Percentiles rank a stretch among this genome's conserved stretches.
Evolutionary conservation across 106 monocot species (phyloP).

Genomic region (Hemerocallis citrina): DNA sequence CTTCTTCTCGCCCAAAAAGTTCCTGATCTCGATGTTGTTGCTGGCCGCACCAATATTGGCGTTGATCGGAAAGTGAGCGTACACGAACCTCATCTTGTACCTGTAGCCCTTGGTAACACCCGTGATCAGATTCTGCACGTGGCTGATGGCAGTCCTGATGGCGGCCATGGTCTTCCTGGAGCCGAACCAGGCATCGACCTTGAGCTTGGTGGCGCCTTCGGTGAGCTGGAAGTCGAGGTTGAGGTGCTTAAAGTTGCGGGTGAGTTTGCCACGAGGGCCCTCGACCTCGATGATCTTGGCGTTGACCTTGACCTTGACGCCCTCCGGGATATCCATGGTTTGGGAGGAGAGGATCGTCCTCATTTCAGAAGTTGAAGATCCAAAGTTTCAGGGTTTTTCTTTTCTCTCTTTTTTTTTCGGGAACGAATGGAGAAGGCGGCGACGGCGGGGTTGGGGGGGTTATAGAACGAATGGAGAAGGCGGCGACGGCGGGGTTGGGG

Average conservation of each 20-base stretch:
- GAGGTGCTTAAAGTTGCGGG: slow-evolving; percentile 65
- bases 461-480: no score
- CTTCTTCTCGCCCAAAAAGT: slow-evolving; percentile 81
- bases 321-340: slow-evolving; percentile 65
- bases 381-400: no score
- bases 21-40: slow-evolving; percentile 52
- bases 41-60: slow-evolving; percentile 34
- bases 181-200: slow-evolving; percentile 69
- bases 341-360: slow-evolving; percentile 64
- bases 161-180: slow-evolving; percentile 49
- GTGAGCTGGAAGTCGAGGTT: slow-evolving; percentile 66
- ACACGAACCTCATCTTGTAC: slow-evolving; percentile 79
- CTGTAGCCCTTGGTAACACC: slow-evolving; percentile 64
- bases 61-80: slow-evolving; percentile 76
- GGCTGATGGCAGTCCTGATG: slow-evolving; percentile 62
- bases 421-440: no score
- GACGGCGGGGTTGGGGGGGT: no score
- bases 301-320: slow-evolving; percentile 37
- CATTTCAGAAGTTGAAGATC: slow-evolving; percentile 31
- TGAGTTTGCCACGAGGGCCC: slow-evolving; percentile 49
- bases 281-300: slow-evolving; percentile 41
- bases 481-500: no score
- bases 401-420: no score
- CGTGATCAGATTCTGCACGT: slow-evolving; percentile 63
- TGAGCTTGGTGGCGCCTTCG: slow-evolving; percentile 42